phyloP scores from a whole-genome alignment of 192 early-diverging fungal genomes.

The Backusella macrospora region DNA sequence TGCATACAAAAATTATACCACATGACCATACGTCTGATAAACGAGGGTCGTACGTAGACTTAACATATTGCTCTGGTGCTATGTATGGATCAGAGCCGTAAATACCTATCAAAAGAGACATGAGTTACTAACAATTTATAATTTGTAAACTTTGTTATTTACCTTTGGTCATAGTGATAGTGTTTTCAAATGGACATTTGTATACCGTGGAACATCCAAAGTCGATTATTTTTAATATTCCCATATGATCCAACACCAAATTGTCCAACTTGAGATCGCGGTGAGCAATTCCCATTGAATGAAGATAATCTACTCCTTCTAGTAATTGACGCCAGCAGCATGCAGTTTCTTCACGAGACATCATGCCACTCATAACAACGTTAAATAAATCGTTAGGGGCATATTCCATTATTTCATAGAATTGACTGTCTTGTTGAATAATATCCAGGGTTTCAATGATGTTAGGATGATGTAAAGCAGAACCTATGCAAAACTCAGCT shows the following conservation, averaged over 20 bases:
- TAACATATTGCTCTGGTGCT: conserved; percentile 82
- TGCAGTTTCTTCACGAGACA: conserved; percentile 79
- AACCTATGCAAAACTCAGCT: conserved; percentile 94
- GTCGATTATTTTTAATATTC: conserved; percentile 85
- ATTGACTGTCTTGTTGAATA: conserved; percentile 81
- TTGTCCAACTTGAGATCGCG: conserved; percentile 90
- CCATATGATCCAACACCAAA: conserved; percentile 70
- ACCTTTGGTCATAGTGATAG: conserved; percentile 51
- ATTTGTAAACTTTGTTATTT: conserved; percentile 23
- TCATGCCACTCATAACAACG: conserved; percentile 72
- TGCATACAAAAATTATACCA: conserved; percentile 88
- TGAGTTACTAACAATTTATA: not conserved
- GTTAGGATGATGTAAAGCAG: conserved; percentile 89
- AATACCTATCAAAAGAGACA: conserved; percentile 55
- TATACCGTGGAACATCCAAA: conserved; percentile 89
- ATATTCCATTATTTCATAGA: conserved; percentile 90
- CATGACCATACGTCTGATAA: conserved; percentile 88
- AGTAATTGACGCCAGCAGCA: conserved; percentile 87
- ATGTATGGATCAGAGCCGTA: conserved; percentile 96
- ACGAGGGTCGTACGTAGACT: conserved; percentile 78
- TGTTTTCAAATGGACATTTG: conserved; percentile 78
- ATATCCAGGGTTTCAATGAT: conserved; percentile 93
- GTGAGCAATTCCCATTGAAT: conserved; percentile 78
- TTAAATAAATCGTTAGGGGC: conserved; percentile 88
- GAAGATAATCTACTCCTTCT: conserved; percentile 74